A percentile compares a stretch with the other conserved stretches of the same genome.
Conservation (phyloP, 106 monocot species). For the Phalaenopsis aphrodite region DNA sequence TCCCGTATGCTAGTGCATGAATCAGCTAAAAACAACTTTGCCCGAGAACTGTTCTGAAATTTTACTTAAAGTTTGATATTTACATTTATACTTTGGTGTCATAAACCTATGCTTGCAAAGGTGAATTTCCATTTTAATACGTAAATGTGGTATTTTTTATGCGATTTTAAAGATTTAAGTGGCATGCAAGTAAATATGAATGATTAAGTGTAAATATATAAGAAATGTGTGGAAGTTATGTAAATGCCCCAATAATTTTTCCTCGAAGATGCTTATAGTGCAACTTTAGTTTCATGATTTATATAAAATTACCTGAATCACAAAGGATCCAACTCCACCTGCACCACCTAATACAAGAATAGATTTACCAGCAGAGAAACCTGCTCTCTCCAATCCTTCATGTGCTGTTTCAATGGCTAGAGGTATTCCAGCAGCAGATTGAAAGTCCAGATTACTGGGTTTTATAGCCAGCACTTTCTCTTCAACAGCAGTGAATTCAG, state of each 20-base stretch:
- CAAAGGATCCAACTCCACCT: slow-evolving; percentile 87
- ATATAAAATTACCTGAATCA: slow-evolving; percentile 61
- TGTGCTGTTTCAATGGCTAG: slow-evolving; percentile 77
- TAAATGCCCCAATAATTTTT: neutral
- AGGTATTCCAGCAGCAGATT: slow-evolving; percentile 67
- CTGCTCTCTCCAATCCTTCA: slow-evolving; percentile 73
- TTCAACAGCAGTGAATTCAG: slow-evolving; percentile 91
- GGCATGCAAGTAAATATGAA: too few relatives aligned
- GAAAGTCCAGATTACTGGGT: slow-evolving; percentile 67
- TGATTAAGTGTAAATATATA: too few relatives aligned
- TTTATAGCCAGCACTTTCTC: slow-evolving; percentile 79
- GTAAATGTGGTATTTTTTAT: too few relatives aligned
- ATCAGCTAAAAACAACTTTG: too few relatives aligned
- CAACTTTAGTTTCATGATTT: neutral
- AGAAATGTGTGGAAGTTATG: too few relatives aligned
- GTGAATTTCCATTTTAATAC: too few relatives aligned
- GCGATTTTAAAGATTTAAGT: too few relatives aligned
- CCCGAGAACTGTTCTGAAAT: too few relatives aligned
- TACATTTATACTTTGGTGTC: too few relatives aligned
- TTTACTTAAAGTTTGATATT: too few relatives aligned
- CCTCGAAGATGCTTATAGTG: neutral
- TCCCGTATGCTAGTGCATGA: too few relatives aligned
- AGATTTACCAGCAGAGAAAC: slow-evolving; percentile 74
- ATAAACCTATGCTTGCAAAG: too few relatives aligned
- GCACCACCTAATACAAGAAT: slow-evolving; percentile 88